Evolutionary conservation across 2,329 filamentous ascomycete genomes (phyloP), one percentile per base, ranked within the genome.

Genomic region (Paramyrothecium sp.): DNA sequence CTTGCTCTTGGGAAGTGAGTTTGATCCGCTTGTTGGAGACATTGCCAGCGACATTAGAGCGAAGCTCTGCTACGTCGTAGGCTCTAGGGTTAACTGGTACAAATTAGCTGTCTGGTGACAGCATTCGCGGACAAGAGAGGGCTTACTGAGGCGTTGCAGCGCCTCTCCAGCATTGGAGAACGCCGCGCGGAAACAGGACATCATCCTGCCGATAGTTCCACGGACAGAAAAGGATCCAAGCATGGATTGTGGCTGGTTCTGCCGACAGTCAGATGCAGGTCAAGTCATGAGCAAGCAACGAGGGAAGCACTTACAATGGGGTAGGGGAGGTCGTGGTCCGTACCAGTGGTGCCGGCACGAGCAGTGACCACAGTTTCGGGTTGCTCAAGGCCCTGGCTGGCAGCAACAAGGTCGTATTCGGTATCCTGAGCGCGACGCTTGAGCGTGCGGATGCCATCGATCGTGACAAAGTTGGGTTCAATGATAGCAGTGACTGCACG

Each of bases 321-420:
- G 58, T 56, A 26, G 50, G 58, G 59, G 56, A 57, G 56, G 26
- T 38, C 22, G 54, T 54, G 51, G 30, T 60, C 38, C 30, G 53
- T 51, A 33, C 58, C 26, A 47, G 58, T 53, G n/a, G 51, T 56
- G 44, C 63, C 60, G 50, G 56, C n/a, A 33, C 65, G 64, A 58
- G 54, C 41, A 58, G 59, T 64, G 46, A 63, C 46, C 34, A 66
- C 48, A 19, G 58, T 22, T 21, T 22, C 20, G 5, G 7, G 3
- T 49, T 13, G 22, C 16, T 21, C 47, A 49, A 23, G 47, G 41
- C 58, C 57, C 56, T 63, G 61, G 38, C 61, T 38, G 33, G 65
- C 59, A 55, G 63, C 66, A 62, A 70, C 61, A 56, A 73, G 61
- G 56, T 71, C 68, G 53, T 69, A 59, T 62, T 72, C 71, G 46